Evolutionary conservation across 83 land plant species (phyloP).

Genomic region (Larix sibirica): DNA sequence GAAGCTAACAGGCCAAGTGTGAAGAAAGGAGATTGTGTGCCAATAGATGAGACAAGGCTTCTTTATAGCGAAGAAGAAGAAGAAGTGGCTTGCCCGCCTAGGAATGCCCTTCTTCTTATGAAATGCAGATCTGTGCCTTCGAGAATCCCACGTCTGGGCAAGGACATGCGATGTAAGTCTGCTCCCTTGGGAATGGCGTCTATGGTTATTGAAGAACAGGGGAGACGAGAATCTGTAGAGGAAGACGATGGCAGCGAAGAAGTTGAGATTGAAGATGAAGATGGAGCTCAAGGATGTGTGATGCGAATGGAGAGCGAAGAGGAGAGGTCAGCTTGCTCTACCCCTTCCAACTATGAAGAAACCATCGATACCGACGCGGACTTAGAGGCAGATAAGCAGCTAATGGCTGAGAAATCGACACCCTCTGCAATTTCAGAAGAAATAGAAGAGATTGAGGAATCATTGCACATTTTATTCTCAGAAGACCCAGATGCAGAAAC

Average conservation of each 20-base stretch:
- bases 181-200: not conserved
- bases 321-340: not conserved
- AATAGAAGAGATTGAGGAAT: not conserved
- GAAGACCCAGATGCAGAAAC: too few species aligned
- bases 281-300: conserved; percentile 9
- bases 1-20: not conserved
- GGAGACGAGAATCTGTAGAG: not conserved
- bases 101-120: conserved; percentile 72
- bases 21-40: not conserved
- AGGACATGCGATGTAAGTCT: conserved; percentile 2
- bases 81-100: conserved; percentile 14
- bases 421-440: not conserved
- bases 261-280: conserved; percentile 19
- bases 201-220: not conserved
- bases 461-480: not conserved
- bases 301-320: not conserved
- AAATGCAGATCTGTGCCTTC: conserved; percentile 76
- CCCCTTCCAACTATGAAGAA: not conserved
- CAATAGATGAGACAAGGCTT: not conserved
- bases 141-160: conserved; percentile 50
- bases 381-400: not conserved
- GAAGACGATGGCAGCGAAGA: conserved; percentile 18
- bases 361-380: conserved; percentile 2
- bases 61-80: conserved; percentile 18
- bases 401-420: not conserved